Conservation (phyloP, 192 early-diverging fungal genomes). For the Chytriomyces hyalinus region DNA sequence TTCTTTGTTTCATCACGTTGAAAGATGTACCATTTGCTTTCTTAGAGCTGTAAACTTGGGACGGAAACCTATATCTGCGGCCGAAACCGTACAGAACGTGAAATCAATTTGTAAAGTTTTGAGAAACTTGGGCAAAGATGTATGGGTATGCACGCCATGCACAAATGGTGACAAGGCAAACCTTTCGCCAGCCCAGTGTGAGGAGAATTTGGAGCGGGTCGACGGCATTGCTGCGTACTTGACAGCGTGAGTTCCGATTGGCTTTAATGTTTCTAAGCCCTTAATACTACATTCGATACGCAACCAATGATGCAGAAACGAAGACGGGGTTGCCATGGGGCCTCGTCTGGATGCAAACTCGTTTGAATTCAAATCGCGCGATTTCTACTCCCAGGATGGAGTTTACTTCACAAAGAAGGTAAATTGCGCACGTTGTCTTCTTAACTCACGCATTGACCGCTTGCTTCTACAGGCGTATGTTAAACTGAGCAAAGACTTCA, state of each 20-base stretch:
- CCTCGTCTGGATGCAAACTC: constrained; percentile 32
- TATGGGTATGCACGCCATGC: constrained; percentile 47
- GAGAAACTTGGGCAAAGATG: constrained; percentile 43
- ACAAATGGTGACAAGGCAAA: constrained; percentile 33
- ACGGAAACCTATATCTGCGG: constrained; percentile 35
- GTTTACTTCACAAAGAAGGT: constrained; percentile 18
- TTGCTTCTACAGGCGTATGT: constrained; percentile 43
- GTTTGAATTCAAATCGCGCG: constrained; percentile 30
- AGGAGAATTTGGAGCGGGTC: constrained; percentile 37
- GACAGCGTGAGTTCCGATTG: constrained; percentile 18
- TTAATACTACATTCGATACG: not conserved
- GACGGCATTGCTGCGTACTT: constrained; percentile 39
- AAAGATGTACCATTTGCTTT: no score
- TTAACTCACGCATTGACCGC: no score
- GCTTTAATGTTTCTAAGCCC: not conserved
- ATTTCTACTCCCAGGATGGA: constrained; percentile 21
- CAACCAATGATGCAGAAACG: constrained; percentile 11
- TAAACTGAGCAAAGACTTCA: constrained; percentile 54
- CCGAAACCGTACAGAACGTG: constrained; percentile 49
- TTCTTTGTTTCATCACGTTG: no score
- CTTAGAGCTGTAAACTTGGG: constrained; percentile 2
- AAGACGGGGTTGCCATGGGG: constrained; percentile 32
- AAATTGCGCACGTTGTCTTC: not conserved
- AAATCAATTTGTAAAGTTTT: constrained; percentile 35
- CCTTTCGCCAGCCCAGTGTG: constrained; percentile 9